phyloP scores from a whole-genome alignment of 129 eudicot species.

The Saussurea involucrata region DNA sequence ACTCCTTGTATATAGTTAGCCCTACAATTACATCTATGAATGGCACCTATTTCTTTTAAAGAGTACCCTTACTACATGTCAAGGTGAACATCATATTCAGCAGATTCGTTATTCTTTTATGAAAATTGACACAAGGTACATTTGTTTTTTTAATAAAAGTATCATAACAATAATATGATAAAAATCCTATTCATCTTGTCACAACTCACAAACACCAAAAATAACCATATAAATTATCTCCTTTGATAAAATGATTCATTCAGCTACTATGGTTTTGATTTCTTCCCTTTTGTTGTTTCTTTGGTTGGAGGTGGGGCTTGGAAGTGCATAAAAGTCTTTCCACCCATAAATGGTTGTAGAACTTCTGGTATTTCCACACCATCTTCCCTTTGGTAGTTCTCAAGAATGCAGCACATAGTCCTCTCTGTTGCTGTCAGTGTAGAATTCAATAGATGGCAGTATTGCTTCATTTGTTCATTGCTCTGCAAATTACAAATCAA shows the following conservation, averaged over 20 bases:
- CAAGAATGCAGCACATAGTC: constrained; percentile 64
- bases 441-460: constrained; percentile 64
- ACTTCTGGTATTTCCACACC: constrained; percentile 70
- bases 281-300: constrained; percentile 48
- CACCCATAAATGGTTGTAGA: constrained; percentile 50
- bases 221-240: background rate
- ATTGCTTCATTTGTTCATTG: constrained; percentile 53
- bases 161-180: background rate
- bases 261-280: constrained; percentile 38
- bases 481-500: constrained; percentile 30
- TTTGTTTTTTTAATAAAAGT: no score
- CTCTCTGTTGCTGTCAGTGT: no score
- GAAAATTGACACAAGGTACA: background rate
- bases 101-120: no score
- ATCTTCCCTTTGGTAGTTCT: constrained; percentile 68
- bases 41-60: no score
- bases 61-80: no score
- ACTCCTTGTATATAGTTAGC: no score
- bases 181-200: constrained; percentile 12
- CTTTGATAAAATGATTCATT: background rate
- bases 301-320: constrained; percentile 24
- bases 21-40: no score
- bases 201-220: constrained; percentile 10
- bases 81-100: no score
- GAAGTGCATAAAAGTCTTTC: constrained; percentile 61